These are phyloP conservation scores for Gossypium gossypioides DNA, from an alignment of 441 rosid genomes.

Conservation along the genomic window DNA sequence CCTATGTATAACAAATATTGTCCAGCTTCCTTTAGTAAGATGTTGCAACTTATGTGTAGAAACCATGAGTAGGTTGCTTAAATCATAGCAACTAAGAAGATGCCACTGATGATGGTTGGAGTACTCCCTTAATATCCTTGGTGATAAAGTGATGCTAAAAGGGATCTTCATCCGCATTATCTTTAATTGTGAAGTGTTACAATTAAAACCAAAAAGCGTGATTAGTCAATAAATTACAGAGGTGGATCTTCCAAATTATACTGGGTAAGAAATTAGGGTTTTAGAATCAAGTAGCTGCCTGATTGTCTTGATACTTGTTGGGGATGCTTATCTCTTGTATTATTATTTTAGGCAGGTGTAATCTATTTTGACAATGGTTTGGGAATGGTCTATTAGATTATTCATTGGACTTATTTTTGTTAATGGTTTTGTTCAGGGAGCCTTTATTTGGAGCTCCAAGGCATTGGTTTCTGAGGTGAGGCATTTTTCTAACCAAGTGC, in stretches of 20 bases:
- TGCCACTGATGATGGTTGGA: not conserved
- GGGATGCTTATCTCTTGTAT: not conserved
- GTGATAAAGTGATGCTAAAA: not conserved
- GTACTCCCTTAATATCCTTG: not conserved
- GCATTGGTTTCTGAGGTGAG: constrained; percentile 81
- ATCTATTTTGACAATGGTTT: not conserved
- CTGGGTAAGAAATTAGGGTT: not conserved
- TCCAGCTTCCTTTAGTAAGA: not conserved
- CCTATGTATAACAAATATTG: not conserved
- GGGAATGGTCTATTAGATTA: constrained; percentile 1
- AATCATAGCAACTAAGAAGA: not conserved
- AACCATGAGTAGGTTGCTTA: not conserved
- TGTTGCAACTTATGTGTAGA: not conserved
- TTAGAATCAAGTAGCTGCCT: not conserved
- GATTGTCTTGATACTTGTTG: not conserved
- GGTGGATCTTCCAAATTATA: not conserved
- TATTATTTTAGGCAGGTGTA: not conserved
- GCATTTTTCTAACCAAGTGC: not conserved
- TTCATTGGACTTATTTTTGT: constrained; percentile 12
- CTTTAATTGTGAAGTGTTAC: not conserved
- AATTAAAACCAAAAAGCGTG: not conserved
- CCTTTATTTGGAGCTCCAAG: constrained; percentile 85
- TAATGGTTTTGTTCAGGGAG: constrained; percentile 46
- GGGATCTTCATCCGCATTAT: not conserved
- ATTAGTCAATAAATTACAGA: not conserved